Conservation (phyloP, 2,329 filamentous ascomycete species). For the Penicillium aurantiogriseum region DNA sequence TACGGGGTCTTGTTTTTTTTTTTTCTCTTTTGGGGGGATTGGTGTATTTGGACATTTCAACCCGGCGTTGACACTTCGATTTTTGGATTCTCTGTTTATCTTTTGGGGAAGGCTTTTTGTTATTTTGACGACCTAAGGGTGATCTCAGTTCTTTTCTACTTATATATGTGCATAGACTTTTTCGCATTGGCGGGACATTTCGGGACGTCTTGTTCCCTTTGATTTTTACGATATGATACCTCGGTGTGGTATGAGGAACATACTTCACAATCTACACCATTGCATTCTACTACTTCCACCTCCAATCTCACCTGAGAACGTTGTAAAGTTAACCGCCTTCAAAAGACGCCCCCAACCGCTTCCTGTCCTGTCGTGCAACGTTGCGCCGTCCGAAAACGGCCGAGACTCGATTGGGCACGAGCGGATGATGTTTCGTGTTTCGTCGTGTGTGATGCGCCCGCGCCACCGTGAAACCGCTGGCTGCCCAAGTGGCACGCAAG, state of each 20-base stretch:
- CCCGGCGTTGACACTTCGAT: conserved; percentile 10
- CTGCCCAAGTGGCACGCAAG: conserved; percentile 19
- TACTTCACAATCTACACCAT: conserved; percentile 6
- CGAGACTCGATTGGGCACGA: conserved; percentile 1
- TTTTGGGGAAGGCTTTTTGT: conserved; percentile 8
- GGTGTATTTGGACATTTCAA: conserved; percentile 3
- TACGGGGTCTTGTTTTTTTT: conserved; percentile 3
- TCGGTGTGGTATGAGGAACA: conserved; percentile 8
- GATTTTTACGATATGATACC: conserved; percentile 27
- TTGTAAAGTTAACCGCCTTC: neutral
- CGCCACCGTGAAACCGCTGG: conserved; percentile 13
- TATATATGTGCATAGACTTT: conserved; percentile 11
- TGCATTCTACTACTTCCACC: neutral
- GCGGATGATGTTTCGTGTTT: conserved; percentile 14
- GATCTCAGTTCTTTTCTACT: conserved; percentile 6
- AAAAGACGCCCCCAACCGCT: neutral
- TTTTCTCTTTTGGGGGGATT: neutral
- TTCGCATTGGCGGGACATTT: conserved; percentile 18
- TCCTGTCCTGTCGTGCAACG: conserved; percentile 10
- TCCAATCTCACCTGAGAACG: neutral
- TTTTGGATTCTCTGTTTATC: conserved; percentile 7
- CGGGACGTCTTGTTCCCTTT: conserved; percentile 9
- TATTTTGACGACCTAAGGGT: conserved; percentile 14
- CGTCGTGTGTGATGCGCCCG: neutral
- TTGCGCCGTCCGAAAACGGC: conserved; percentile 12